Base-by-base conservation (phyloP, 164 flowering plant genomes). In the Dillenia suffruticosa region DNA sequence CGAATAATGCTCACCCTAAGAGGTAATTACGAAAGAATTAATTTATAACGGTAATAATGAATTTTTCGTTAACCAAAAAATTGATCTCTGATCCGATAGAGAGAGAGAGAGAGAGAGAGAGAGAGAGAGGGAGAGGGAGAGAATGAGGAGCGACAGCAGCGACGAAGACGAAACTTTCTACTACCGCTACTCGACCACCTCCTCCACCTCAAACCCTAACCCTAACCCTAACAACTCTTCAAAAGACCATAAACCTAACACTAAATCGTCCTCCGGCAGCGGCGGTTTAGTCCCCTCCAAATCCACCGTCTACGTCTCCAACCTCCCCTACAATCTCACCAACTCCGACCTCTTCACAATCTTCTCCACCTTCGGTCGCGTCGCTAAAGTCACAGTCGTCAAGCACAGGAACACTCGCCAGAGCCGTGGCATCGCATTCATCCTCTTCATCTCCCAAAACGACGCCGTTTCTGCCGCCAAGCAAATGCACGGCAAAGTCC, bases 311-410 rank as follows among this genome's bases (percentile, higher is more conserved):
- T 93, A 93, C 80, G 81, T 89, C 16, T 74, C 87, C 65, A 93
- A 93, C 62, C 78, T 93, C 26, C 96, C 88, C 70, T 93, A 70
- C 80, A 62, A 68, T 62, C 86, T 93, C 54, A 93, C 98, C 49
- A 93, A 93, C 72, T 93, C 96, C 65, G 98, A 93, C 75, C 76
- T 93, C 72, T 80, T 77, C 87, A 87, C 96, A 17, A 82, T 93
- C 84, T 90, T 93, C 91, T 93, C 97, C 78, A 87, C 94, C 63
- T 87, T 89, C 72, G 97, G 98, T 9, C 88, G 87, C 68, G 81
- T 93, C 56, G 98, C 88, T 43, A 83, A 84, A 44, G 97, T 90
- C 65, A 90, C 98, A 26, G 77, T 90, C 44, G 79, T 90, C 71
- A 93, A 89, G 63, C 92, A 87, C 75, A 76, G 87, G 19, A 52